Evolutionary conservation across 805 yeast genomes (phyloP).

Genomic region (Lachancea waltii): DNA sequence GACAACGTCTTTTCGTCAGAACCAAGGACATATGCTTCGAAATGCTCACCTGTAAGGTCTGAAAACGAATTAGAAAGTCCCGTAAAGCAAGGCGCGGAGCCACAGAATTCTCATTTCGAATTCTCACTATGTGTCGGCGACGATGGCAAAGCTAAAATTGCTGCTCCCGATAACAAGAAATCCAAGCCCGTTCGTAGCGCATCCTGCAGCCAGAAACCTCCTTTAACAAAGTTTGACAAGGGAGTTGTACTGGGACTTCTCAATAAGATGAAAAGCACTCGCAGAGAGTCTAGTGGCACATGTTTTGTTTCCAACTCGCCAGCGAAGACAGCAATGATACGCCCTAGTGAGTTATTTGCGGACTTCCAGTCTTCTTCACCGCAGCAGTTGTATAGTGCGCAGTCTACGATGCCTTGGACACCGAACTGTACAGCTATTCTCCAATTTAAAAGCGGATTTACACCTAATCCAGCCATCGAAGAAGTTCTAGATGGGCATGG

Average conservation of each 20-base stretch:
- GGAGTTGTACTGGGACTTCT: slow-evolving; percentile 24
- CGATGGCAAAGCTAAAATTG: slow-evolving; percentile 32
- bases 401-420: slow-evolving; percentile 20
- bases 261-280: slow-evolving; percentile 25
- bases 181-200: background rate
- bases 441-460: slow-evolving; percentile 22
- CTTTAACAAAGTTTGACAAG: slow-evolving; percentile 18
- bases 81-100: slow-evolving; percentile 3
- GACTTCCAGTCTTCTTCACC: slow-evolving; percentile 11
- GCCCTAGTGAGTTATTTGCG: slow-evolving; percentile 9
- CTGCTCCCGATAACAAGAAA: slow-evolving; percentile 7
- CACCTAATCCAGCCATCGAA: slow-evolving; percentile 23
- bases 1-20: slow-evolving; percentile 20
- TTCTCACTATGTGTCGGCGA: slow-evolving; percentile 27
- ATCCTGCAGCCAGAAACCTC: background rate
- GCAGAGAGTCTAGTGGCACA: background rate
- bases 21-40: slow-evolving; percentile 11
- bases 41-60: slow-evolving; percentile 14
- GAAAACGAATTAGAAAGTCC: slow-evolving; percentile 1
- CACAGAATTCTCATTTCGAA: slow-evolving; percentile 14
- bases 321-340: slow-evolving; percentile 3
- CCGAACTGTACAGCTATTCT: slow-evolving; percentile 19
- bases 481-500: slow-evolving; percentile 15
- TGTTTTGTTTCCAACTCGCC: slow-evolving; percentile 1
- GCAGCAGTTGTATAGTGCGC: slow-evolving; percentile 11